Conservation (phyloP, 345 rosid species). For the Cardamine chenopodiifolia region DNA sequence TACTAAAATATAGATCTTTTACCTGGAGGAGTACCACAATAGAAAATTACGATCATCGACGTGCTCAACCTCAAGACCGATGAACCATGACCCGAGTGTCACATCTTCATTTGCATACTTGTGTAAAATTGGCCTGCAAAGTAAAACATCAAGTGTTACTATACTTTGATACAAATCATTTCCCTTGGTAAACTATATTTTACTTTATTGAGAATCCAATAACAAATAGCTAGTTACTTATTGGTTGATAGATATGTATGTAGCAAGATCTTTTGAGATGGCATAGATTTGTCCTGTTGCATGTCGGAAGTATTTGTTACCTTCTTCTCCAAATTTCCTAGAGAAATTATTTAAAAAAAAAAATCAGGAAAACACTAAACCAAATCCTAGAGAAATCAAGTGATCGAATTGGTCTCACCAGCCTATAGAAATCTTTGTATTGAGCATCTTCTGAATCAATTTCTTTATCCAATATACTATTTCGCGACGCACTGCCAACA, state of each 20-base stretch:
- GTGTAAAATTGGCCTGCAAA: constrained; percentile 77
- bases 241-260: constrained; percentile 83
- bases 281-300: constrained; percentile 99
- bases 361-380: not conserved
- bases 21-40: constrained; percentile 97
- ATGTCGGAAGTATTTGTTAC: constrained; percentile 92
- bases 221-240: constrained; percentile 44
- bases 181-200: not conserved
- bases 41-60: constrained; percentile 75
- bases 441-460: constrained; percentile 92
- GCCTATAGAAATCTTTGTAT: constrained; percentile 93
- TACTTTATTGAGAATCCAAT: not conserved
- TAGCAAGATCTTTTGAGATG: constrained; percentile 90
- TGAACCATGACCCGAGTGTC: constrained; percentile 95
- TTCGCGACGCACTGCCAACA: constrained; percentile 70
- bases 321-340: constrained; percentile 98
- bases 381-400: constrained; percentile 9
- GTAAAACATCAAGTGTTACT: not conserved
- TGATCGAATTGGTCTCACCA: constrained; percentile 51
- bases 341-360: too few species aligned
- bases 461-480: constrained; percentile 83
- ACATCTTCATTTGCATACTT: constrained; percentile 97
- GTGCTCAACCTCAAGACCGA: constrained; percentile 95
- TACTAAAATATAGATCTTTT: constrained; percentile 10
- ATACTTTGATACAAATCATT: not conserved